Conservation (phyloP, 208 protist species). For the Acanthamoeba lenticulata region DNA sequence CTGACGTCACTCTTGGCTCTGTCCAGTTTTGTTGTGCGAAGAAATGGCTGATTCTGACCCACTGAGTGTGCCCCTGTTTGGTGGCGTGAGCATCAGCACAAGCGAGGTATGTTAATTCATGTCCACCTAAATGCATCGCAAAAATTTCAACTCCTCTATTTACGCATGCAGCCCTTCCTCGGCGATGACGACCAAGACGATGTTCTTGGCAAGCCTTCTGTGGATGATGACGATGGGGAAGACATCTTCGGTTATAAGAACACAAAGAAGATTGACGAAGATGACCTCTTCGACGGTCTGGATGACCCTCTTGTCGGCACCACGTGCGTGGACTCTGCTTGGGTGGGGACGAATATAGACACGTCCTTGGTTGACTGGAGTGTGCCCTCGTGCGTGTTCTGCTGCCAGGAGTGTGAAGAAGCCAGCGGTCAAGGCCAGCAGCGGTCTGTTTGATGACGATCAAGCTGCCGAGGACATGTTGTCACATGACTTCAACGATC, state of each 20-base stretch:
- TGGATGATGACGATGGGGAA: not conserved
- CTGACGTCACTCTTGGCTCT: not conserved
- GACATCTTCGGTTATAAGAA: not conserved
- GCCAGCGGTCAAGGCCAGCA: not conserved
- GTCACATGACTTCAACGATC: constrained; percentile 1
- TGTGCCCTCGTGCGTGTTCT: not conserved
- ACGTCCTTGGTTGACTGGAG: not conserved
- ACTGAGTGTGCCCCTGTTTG: not conserved
- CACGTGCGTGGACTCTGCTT: not conserved
- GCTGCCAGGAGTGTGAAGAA: not conserved
- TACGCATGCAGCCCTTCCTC: not conserved
- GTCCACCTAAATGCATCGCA: not conserved
- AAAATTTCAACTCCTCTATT: not conserved
- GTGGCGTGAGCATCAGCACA: not conserved
- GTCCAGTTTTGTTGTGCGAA: not conserved
- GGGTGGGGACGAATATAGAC: not conserved
- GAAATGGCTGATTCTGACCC: not conserved
- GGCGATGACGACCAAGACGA: not conserved
- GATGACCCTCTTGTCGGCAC: not conserved
- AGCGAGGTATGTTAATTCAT: not conserved
- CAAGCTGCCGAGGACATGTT: not conserved
- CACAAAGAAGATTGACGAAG: not conserved
- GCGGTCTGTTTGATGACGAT: constrained; percentile 1
- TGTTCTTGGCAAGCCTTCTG: not conserved
- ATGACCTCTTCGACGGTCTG: not conserved